Conservation (phyloP, 345 rosid species). For the Eucalyptus grandis region DNA sequence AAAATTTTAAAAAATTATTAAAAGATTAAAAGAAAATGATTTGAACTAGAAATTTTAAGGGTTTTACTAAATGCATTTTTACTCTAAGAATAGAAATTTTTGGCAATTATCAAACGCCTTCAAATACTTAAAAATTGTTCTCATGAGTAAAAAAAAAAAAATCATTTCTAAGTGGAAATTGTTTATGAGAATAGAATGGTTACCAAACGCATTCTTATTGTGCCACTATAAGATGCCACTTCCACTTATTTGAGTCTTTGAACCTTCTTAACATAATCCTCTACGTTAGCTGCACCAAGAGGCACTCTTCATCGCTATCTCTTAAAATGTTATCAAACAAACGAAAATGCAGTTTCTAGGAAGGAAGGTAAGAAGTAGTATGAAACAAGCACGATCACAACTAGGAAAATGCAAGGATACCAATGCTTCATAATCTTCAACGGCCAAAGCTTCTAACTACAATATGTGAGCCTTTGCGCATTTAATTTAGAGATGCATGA, state of each 20-base stretch:
- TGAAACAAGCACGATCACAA: background rate
- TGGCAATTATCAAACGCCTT: no score
- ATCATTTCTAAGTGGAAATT: no score
- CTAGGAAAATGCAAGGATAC: background rate
- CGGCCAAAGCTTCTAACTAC: background rate
- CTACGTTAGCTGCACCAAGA: slow-evolving; percentile 53
- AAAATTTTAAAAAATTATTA: no score
- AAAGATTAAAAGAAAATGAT: no score
- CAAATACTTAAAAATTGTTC: no score
- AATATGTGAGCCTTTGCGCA: background rate
- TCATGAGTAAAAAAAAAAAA: no score
- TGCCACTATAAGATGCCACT: slow-evolving; percentile 71
- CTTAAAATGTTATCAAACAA: background rate
- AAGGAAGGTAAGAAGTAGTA: background rate
- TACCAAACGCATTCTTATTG: background rate
- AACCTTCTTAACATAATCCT: slow-evolving; percentile 53
- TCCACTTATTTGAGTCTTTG: slow-evolving; percentile 57
- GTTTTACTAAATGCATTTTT: no score
- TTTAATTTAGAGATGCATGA: background rate
- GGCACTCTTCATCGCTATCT: slow-evolving; percentile 1
- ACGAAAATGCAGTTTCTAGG: background rate
- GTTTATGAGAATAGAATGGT: no score
- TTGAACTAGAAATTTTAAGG: no score
- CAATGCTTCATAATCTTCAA: background rate
- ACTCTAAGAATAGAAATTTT: no score